Percentiles rank a stretch among this genome's conserved stretches.
phyloP scores from a whole-genome alignment of 768 basidiomycete species.

The Russula emetica region DNA sequence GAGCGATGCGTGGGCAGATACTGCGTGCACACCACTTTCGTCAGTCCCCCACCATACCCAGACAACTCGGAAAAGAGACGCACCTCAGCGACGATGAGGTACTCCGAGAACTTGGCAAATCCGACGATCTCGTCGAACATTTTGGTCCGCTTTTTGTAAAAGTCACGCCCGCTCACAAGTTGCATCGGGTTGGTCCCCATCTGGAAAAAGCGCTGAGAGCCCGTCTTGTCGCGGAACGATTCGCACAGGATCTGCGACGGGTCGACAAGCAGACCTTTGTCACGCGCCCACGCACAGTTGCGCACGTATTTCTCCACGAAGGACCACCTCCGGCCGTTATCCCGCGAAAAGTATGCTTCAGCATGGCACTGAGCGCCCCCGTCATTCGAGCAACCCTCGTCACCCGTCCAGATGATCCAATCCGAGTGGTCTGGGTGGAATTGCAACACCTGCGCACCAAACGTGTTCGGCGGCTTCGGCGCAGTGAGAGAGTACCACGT shows the following conservation, averaged over 20 bases:
- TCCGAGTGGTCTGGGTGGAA: conserved; percentile 83
- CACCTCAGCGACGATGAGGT: conserved; percentile 92
- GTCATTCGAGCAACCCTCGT: conserved; percentile 52
- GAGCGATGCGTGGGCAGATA: conserved; percentile 50
- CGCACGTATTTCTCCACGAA: conserved; percentile 80
- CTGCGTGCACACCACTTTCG: conserved; percentile 33
- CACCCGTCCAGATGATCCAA: conserved; percentile 85
- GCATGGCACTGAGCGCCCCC: conserved; percentile 58
- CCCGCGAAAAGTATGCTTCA: conserved; percentile 64
- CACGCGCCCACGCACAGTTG: conserved; percentile 90
- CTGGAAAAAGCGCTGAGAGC: conserved; percentile 61
- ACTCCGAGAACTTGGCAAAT: conserved; percentile 96
- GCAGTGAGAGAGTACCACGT: conserved; percentile 58
- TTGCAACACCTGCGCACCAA: conserved; percentile 69
- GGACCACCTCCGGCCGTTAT: conserved; percentile 77
- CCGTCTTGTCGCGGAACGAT: conserved; percentile 75
- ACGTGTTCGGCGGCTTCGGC: conserved; percentile 72
- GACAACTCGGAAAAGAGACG: neutral
- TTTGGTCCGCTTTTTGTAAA: conserved; percentile 64
- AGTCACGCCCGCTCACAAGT: conserved; percentile 71
- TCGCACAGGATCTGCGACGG: conserved; percentile 90
- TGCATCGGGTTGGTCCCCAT: conserved; percentile 60
- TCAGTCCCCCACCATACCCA: neutral
- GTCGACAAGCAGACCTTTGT: conserved; percentile 73
- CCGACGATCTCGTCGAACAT: conserved; percentile 88